Percentiles rank a stretch among this genome's conserved stretches.
Evolutionary conservation across 202 grass and related monocot genomes (phyloP).

Genomic region (Panicum hallii): DNA sequence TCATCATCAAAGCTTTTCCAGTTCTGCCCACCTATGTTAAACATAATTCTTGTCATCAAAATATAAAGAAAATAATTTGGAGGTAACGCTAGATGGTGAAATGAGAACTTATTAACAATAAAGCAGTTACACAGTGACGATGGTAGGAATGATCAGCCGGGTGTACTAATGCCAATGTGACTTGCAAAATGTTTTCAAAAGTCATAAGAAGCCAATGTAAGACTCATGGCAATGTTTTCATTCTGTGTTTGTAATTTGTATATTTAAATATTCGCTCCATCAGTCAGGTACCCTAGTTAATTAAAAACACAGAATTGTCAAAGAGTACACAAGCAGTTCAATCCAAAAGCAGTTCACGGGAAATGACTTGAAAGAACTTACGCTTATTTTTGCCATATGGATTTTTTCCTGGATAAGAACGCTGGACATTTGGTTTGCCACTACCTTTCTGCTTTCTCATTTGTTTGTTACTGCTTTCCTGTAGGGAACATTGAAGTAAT

Average conservation of each 20-base stretch:
- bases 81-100: background rate
- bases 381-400: conserved; percentile 46
- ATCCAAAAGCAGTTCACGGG: background rate
- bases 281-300: background rate
- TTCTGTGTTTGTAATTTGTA: background rate
- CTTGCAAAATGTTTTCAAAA: background rate
- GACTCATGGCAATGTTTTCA: background rate
- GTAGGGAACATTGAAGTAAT: background rate
- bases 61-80: conserved; percentile 4
- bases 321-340: background rate
- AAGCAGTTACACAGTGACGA: background rate
- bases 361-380: conserved; percentile 32
- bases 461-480: conserved; percentile 54
- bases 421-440: conserved; percentile 39
- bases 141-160: background rate
- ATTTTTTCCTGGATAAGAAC: conserved; percentile 34
- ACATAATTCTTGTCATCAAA: conserved; percentile 17
- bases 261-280: background rate
- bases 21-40: conserved; percentile 44
- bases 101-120: background rate
- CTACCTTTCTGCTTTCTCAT: conserved; percentile 49
- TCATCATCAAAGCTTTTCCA: conserved; percentile 53
- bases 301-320: background rate
- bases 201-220: background rate
- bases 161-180: background rate